Conservation (phyloP, 106 monocot species). For the Allium cepa region DNA sequence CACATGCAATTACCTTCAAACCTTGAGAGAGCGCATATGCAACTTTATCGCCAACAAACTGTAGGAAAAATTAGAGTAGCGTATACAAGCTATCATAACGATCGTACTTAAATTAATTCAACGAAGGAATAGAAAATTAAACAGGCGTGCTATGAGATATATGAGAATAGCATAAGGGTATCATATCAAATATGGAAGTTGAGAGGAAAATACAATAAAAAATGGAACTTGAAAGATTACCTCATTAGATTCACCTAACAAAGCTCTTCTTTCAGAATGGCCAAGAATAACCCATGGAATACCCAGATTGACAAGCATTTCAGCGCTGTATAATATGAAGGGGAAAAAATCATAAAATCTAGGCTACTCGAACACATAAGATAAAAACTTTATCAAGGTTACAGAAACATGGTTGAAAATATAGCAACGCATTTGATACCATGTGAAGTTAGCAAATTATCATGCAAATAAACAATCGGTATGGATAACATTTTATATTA, state of each 20-base stretch:
- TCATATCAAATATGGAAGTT: neutral
- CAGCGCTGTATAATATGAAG: constrained; percentile 25
- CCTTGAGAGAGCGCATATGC: constrained; percentile 85
- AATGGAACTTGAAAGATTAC: constrained; percentile 1
- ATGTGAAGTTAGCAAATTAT: no score
- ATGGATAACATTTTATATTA: no score
- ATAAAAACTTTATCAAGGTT: no score
- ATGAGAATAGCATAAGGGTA: no score
- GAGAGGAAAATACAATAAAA: neutral
- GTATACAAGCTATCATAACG: no score
- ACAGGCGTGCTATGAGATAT: no score
- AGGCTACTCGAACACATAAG: no score
- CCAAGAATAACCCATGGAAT: constrained; percentile 62
- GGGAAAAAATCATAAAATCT: neutral
- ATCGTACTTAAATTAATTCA: no score
- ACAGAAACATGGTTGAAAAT: no score
- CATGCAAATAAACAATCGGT: no score
- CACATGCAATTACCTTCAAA: constrained; percentile 92
- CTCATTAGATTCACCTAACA: constrained; percentile 50
- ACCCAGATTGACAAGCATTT: constrained; percentile 49
- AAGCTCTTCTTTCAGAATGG: constrained; percentile 46
- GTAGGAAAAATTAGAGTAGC: constrained; percentile 1
- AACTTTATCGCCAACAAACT: constrained; percentile 96
- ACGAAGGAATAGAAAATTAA: no score
- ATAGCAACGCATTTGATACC: no score